Conservation (phyloP, 2,329 filamentous ascomycete species). For the Ascomycota sp. region DNA sequence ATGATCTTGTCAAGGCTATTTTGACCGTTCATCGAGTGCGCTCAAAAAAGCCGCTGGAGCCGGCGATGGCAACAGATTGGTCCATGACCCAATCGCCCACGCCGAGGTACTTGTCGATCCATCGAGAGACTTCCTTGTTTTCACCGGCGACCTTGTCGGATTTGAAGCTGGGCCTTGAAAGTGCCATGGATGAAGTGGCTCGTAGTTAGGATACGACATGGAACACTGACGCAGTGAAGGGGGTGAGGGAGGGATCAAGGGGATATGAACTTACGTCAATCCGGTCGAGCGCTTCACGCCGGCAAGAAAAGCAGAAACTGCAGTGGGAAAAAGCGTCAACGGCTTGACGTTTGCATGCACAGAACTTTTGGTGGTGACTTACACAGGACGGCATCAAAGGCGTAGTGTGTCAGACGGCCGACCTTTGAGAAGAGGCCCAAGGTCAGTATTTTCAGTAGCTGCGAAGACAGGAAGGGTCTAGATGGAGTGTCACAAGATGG, state of each 20-base stretch:
- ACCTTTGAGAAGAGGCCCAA: slow-evolving; percentile 59
- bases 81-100: slow-evolving; percentile 98
- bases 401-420: slow-evolving; percentile 82
- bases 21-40: slow-evolving; percentile 52
- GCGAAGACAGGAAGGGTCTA: too few species aligned
- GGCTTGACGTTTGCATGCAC: too few species aligned
- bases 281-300: slow-evolving; percentile 96
- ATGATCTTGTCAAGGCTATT: too few species aligned
- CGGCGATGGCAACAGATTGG: slow-evolving; percentile 80
- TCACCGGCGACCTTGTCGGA: slow-evolving; percentile 63
- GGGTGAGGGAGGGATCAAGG: neutral
- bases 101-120: slow-evolving; percentile 84
- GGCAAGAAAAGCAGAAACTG: slow-evolving; percentile 88
- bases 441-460: slow-evolving; percentile 48
- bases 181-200: slow-evolving; percentile 13
- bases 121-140: slow-evolving; percentile 64
- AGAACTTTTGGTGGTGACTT: too few species aligned
- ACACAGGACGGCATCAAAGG: slow-evolving; percentile 88
- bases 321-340: slow-evolving; percentile 12
- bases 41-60: slow-evolving; percentile 79
- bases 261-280: slow-evolving; percentile 58
- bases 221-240: neutral
- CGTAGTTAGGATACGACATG: too few species aligned
- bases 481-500: too few species aligned
- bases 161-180: slow-evolving; percentile 56